Base-by-base conservation (phyloP, 768 basidiomycete species). In the Flagelloscypha sp. region DNA sequence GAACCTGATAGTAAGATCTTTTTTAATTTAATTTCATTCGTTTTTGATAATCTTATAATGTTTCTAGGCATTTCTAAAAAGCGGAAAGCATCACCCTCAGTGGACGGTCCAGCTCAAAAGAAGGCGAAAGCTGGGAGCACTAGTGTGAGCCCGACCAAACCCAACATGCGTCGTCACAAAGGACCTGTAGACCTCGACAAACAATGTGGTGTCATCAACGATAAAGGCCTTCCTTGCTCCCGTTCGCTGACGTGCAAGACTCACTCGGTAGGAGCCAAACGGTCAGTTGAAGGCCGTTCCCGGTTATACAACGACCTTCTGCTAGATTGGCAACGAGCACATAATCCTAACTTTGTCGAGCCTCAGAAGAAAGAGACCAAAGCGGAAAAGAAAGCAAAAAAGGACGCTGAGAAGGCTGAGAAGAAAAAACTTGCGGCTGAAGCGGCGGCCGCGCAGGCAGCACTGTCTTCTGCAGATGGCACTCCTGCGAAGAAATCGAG, bases 241-340 rank as follows among this genome's bases (percentile, higher is more conserved):
- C 85, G 94, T 18, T 90, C 90, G 6, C 72, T 99, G 24, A 97
- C 94, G 0, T 99, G 94, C 66, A 99, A 99, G 59, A 89, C 94
- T 5, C 94, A 99, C 54, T 84, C 88, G 2, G 94, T 99, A 82
- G 89, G 89, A 10, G 85, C 89, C 8, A 99, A 99, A 58, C 84
- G 94, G 12, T 76, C 84, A 7, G 93, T 99, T 1, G 72, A 74
- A 42, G 88, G 88, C 22, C 86, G 94, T 4, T 84, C 86, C 1
- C 72, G 81, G 35, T 56, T 62, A 6, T 98, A 89, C 52, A 92
- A 95, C 50, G 81, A 82, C 27, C 72, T 99, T 3, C 70, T 93
- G 12, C 69, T 88, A 17, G 93, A 97, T 35, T 98, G 89, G 89
- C 83, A 89, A 48, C 78, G 85, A 22, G 80, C 74, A 17, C 71